Base-by-base conservation (phyloP, 2,329 filamentous ascomycete genomes). In the Curvularia verruculosa region DNA sequence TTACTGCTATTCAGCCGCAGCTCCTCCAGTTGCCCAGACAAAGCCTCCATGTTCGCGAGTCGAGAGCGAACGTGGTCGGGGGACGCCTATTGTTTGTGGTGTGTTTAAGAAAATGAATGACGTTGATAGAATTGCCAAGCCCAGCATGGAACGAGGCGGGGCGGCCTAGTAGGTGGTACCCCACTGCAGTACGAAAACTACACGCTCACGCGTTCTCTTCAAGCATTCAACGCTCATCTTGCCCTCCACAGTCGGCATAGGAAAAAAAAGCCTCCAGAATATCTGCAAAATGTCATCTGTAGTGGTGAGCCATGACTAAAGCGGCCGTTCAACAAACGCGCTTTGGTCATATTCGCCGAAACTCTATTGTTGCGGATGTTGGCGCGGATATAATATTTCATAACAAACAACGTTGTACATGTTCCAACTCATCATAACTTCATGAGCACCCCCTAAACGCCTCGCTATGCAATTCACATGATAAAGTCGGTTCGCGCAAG, bases 1-100 rank as follows among this genome's bases (percentile, higher is more conserved):
- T 59, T 49, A 52, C 59, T 63, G 49, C 75, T 70, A 49, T 67
- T 68, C 23, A 87, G 72, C 48, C 80, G 80, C 56, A 88, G 79
- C 69, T 79, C 76, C 52, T 81, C 77, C 52, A 88, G 78, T 65
- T 83, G 82, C 56, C 78, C 76, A 13, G 78, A 73, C 13, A 88
- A 76, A 29, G 46, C 60, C 39, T 76, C 69, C 75, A 78, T 78
- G 21, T 39, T 64, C 37, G 51, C 26, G 41, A 29, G 59, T 41
- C 40, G 56, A 46, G 49, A 41, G 44, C 41, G 28, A 43, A 52
- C 31, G 46, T 61, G 49, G 46, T 44, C 51, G 49, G 31, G 39
- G 52, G 52, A n/a, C 48, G 52, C 48, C 40, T 48, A 43, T 47
- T 49, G 56, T 58, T 47, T 44, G 60, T 60, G 55, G 57, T 56